Evolutionary conservation across 1,139 yeast genomes (phyloP).

Genomic region (Waltiozyma sp.): DNA sequence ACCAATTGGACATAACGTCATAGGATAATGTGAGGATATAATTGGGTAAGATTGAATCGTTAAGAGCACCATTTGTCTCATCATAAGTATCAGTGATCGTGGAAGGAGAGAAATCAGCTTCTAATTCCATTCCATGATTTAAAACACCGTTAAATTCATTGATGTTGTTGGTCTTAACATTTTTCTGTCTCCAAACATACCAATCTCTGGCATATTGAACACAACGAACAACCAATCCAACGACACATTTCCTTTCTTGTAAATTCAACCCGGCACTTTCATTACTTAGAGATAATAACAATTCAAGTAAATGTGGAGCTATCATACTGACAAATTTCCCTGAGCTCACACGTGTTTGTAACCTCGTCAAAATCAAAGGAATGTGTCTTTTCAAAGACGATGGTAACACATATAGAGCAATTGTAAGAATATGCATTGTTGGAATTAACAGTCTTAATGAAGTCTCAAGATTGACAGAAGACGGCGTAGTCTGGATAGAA

Average conservation of each 20-base stretch:
- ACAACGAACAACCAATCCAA: constrained; percentile 74
- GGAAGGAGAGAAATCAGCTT: constrained; percentile 34
- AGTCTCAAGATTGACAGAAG: background rate
- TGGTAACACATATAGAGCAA: constrained; percentile 77
- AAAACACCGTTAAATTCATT: constrained; percentile 13
- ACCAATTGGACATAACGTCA: constrained; percentile 65
- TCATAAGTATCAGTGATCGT: constrained; percentile 21
- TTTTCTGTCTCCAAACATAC: background rate
- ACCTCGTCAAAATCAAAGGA: constrained; percentile 50
- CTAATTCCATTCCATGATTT: constrained; percentile 34
- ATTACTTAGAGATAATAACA: constrained; percentile 47
- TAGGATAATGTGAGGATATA: constrained; percentile 58
- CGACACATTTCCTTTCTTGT: constrained; percentile 70
- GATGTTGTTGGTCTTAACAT: background rate
- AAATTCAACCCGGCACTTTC: constrained; percentile 48
- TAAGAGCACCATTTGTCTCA: no score
- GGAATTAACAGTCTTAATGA: constrained; percentile 31
- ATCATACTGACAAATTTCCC: constrained; percentile 45
- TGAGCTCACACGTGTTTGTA: constrained; percentile 61
- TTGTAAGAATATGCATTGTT: constrained; percentile 61
- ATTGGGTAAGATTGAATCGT: constrained; percentile 32
- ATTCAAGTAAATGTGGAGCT: constrained; percentile 61
- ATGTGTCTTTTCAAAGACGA: constrained; percentile 58
- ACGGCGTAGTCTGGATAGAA: background rate
- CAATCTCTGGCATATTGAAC: constrained; percentile 58